Evolutionary conservation across 192 early-diverging fungal species (phyloP).

Genomic region (Umbelopsis vinacea): DNA sequence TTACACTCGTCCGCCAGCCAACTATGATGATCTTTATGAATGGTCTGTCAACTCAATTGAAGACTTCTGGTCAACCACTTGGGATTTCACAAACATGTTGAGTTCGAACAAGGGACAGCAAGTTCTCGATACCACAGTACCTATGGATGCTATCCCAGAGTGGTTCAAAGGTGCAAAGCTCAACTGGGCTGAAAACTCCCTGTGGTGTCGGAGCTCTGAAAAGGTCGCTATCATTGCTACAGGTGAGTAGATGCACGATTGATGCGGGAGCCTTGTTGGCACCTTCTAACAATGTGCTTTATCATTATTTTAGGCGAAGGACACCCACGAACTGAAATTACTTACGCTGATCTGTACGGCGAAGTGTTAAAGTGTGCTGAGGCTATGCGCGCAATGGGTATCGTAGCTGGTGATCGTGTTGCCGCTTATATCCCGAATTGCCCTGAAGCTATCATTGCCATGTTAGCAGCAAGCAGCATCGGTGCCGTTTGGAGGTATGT

Average conservation of each 20-base stretch:
- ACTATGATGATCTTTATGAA: conserved; percentile 79
- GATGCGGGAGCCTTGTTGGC: no score
- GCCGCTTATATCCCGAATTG: conserved; percentile 91
- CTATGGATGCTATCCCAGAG: conserved; percentile 87
- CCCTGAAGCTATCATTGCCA: conserved; percentile 77
- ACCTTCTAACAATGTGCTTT: no score
- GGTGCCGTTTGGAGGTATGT: conserved; percentile 87
- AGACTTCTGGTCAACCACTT: conserved; percentile 87
- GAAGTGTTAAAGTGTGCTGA: conserved; percentile 71
- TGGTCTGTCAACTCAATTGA: conserved; percentile 82
- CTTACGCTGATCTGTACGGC: conserved; percentile 74
- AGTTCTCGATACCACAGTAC: conserved; percentile 70
- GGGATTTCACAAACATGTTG: conserved; percentile 74
- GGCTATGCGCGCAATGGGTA: conserved; percentile 73
- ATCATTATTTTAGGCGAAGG: conserved; percentile 45
- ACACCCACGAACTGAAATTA: conserved; percentile 45
- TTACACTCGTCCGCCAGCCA: conserved; percentile 24
- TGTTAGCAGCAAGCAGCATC: conserved; percentile 78
- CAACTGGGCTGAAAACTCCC: conserved; percentile 93
- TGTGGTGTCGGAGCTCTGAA: conserved; percentile 55
- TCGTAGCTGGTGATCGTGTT: conserved; percentile 82
- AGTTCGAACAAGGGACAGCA: conserved; percentile 38
- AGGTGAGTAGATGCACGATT: conserved; percentile 29
- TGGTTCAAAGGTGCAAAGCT: conserved; percentile 88
- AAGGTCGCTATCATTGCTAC: conserved; percentile 62